Evolutionary conservation across 2,329 filamentous ascomycete genomes (phyloP).

Genomic region (Tolypocladium inflatum): DNA sequence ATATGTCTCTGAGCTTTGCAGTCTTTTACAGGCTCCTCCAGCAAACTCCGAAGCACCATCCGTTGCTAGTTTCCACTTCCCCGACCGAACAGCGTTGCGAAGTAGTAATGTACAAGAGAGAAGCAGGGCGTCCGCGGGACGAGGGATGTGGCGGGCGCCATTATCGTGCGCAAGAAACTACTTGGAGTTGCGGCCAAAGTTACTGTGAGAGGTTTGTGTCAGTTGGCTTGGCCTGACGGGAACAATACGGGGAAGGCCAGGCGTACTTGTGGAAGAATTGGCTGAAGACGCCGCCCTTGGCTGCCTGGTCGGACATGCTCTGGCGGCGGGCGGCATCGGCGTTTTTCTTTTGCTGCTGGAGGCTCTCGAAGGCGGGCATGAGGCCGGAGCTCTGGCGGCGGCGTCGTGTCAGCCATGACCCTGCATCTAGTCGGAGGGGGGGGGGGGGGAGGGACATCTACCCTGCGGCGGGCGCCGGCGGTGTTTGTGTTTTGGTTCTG

Average conservation of each 20-base stretch:
- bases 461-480: slow-evolving; percentile 18
- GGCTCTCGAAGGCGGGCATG: slow-evolving; percentile 37
- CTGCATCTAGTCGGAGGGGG: background rate
- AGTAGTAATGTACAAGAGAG: slow-evolving; percentile 1
- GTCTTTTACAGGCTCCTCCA: background rate
- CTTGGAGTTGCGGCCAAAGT: slow-evolving; percentile 22
- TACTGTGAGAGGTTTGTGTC: slow-evolving; percentile 11
- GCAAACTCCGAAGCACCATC: background rate
- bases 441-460: slow-evolving; percentile 6
- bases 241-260: background rate
- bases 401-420: background rate
- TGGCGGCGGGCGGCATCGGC: slow-evolving; percentile 39
- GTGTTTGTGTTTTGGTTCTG: slow-evolving; percentile 10
- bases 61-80: background rate
- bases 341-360: slow-evolving; percentile 41
- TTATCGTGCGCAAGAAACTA: background rate
- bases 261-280: slow-evolving; percentile 49
- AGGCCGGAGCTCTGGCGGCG: slow-evolving; percentile 32
- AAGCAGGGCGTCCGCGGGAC: background rate
- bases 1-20: background rate
- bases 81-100: background rate
- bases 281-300: slow-evolving; percentile 38
- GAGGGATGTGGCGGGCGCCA: background rate
- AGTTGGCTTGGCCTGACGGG: background rate
- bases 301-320: slow-evolving; percentile 45